Evolutionary conservation across 305 asterid species (phyloP), one percentile per base, ranked within the genome.

Genomic region (Striga hermonthica): DNA sequence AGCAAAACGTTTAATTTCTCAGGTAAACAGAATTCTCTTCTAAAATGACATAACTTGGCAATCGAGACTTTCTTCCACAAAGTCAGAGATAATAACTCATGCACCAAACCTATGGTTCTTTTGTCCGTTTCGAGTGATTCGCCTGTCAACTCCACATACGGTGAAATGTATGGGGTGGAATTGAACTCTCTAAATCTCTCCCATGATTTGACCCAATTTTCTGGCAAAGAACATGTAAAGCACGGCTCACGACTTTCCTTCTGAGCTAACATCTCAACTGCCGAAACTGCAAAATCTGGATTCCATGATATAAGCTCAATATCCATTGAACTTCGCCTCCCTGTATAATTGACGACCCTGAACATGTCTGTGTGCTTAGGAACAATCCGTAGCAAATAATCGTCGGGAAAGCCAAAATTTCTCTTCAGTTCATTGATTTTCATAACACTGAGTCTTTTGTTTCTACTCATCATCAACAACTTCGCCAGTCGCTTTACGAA

Each of bases 1-100:
- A 91, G 71, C 68, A 87, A 53, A 59, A 85, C 82, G 72, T 91
- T 85, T 71, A 91, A 44, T 71, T 87, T 89, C 64, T 83, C 90
- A 0, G 93, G 91, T 31, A 89, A 78, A 70, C 82, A 60, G 63
- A 91, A 89, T 36, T 91, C 97, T 66, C 92, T 87, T 66, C 78
- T 87, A 49, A 91, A 89, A 80, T 89, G 97, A 38, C 82, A 73
- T 52, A 91, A 75, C 70, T 91, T 91, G 49, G 78, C 60, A 65
- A 87, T 86, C 0, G 97, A 89, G 57, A 77, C 81, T 73, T 82
- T 92, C 81, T 83, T 89, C 98, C 97, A 89, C 78, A 89, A 73
- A 49, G 97, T 85, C 38, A 89, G 64, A 9, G 96, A 86, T 34
- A 92, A 83, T 49, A 92, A 62, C 63, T 92, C 98, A 45, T 92